Evolutionary conservation across 2,329 filamentous ascomycete species (phyloP).

Genomic region (Rutstroemia sp.): DNA sequence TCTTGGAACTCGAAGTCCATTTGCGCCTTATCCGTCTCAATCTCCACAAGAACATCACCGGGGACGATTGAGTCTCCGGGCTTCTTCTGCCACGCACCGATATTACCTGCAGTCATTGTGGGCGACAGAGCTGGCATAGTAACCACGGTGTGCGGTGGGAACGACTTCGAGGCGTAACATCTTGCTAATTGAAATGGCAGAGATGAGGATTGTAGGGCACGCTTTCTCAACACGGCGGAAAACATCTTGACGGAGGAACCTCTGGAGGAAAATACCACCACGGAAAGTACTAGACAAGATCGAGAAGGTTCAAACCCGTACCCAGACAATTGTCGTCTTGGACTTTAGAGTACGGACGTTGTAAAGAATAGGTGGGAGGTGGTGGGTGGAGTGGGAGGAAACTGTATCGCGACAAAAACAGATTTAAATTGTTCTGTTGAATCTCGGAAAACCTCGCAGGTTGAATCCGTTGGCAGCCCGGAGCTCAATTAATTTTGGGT

Average conservation of each 20-base stretch:
- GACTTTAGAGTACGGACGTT: constrained; percentile 11
- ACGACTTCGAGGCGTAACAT: constrained; percentile 60
- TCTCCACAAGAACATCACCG: constrained; percentile 93
- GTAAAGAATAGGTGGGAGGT: background rate
- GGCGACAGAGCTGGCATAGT: constrained; percentile 97
- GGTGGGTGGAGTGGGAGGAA: constrained; percentile 9
- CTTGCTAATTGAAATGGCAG: constrained; percentile 50
- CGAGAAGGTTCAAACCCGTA: constrained; percentile 11
- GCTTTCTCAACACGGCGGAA: constrained; percentile 56
- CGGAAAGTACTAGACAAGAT: constrained; percentile 15
- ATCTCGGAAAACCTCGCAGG: constrained; percentile 16
- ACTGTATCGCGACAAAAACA: constrained; percentile 10
- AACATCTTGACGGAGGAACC: constrained; percentile 42
- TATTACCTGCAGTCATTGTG: constrained; percentile 95
- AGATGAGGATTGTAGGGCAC: constrained; percentile 44
- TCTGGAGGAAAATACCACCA: constrained; percentile 10
- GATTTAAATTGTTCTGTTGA: constrained; percentile 17
- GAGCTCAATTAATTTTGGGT: constrained; percentile 1
- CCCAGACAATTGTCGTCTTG: constrained; percentile 16
- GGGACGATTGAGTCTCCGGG: constrained; percentile 78
- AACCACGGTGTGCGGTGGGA: constrained; percentile 89
- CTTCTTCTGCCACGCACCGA: constrained; percentile 98
- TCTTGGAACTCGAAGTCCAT: constrained; percentile 99
- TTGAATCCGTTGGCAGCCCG: constrained; percentile 3
- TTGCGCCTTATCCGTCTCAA: constrained; percentile 99